Base-by-base conservation (phyloP, 2,329 filamentous ascomycete genomes). In the Pyricularia grisea region DNA sequence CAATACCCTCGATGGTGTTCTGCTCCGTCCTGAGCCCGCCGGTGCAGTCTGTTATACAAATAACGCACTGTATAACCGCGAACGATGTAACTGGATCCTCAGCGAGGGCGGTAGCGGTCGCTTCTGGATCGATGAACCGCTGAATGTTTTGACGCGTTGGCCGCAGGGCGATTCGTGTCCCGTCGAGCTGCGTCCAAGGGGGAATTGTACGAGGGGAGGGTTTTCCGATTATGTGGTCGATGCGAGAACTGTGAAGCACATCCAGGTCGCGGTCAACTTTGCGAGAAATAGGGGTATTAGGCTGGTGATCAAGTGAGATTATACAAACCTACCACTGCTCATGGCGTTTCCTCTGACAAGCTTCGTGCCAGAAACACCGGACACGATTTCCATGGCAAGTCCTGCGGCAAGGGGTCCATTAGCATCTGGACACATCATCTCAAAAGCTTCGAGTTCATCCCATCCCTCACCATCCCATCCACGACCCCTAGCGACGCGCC, bases 401-500 rank as follows among this genome's bases (percentile, higher is more conserved):
- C 81, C 0, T 78, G 78, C 5, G 82, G 83, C 55, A 77, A 79
- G 0, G 83, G 82, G 11, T 79, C 81, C 0, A 73, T 85, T 1
- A 80, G 79, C 65, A 76, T 85, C 68, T 85, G 82, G 83, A 84
- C 81, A 4, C 82, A 84, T 71, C 73, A 81, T 67, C 74, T 84
- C 50, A 83, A 83, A 68, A 73, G 77, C 2, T 77, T 80, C 6
- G 73, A 78, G 31, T 79, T 81, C 67, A 73, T 80, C 58, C 73
- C 77, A 1, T 70, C 77, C 55, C 77, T 80, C 72, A 70, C 28
- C 20, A 58, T 67, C 50, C 28, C 65, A n/a, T 10, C 60, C 17
- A 36, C 65, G 31, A 36, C 42, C 9, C 5, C 17, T 31, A 27
- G 31, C 31, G n/a, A 58, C 6, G 70, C 74, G 28, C 73, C 72